Percentiles rank a stretch among this genome's conserved stretches.
phyloP scores from a whole-genome alignment of 441 rosid genomes.

The Mallotus repandus region DNA sequence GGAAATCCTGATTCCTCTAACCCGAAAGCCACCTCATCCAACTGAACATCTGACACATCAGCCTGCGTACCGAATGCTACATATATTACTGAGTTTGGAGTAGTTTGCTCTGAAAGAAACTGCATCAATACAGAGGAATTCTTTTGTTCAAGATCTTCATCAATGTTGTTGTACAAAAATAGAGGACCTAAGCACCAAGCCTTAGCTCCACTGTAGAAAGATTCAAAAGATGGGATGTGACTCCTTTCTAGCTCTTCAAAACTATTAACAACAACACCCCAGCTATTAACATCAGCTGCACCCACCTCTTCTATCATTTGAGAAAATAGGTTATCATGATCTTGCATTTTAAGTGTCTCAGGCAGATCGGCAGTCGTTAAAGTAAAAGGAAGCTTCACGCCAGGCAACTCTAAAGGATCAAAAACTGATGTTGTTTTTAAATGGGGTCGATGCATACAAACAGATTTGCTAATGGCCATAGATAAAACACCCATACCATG shows the following conservation, averaged over 20 bases:
- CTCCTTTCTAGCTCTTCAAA: constrained; percentile 35
- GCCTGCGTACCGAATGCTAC: constrained; percentile 43
- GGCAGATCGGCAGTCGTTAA: constrained; percentile 25
- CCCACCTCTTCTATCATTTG: constrained; percentile 9
- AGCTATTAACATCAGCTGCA: constrained; percentile 30
- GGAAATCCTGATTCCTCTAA: constrained; percentile 28
- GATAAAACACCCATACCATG: constrained; percentile 39
- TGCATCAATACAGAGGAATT: constrained; percentile 7
- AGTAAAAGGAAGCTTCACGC: constrained; percentile 20
- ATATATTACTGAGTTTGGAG: constrained; percentile 24
- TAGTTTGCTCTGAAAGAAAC: constrained; percentile 31
- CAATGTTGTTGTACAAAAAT: constrained; percentile 13
- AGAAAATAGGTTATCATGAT: neutral
- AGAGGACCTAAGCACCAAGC: constrained; percentile 42
- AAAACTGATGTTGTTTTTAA: neutral
- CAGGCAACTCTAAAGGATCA: constrained; percentile 19
- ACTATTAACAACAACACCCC: constrained; percentile 36
- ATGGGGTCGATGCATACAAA: constrained; percentile 7
- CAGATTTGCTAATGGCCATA: constrained; percentile 18
- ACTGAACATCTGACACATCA: constrained; percentile 22
- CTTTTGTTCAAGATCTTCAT: neutral
- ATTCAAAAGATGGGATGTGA: constrained; percentile 22
- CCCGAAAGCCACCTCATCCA: constrained; percentile 37
- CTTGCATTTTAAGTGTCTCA: neutral
- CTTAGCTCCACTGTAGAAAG: constrained; percentile 18